Base-by-base conservation (phyloP, 495 filamentous ascomycete species). In the Penicillium alfredii region DNA sequence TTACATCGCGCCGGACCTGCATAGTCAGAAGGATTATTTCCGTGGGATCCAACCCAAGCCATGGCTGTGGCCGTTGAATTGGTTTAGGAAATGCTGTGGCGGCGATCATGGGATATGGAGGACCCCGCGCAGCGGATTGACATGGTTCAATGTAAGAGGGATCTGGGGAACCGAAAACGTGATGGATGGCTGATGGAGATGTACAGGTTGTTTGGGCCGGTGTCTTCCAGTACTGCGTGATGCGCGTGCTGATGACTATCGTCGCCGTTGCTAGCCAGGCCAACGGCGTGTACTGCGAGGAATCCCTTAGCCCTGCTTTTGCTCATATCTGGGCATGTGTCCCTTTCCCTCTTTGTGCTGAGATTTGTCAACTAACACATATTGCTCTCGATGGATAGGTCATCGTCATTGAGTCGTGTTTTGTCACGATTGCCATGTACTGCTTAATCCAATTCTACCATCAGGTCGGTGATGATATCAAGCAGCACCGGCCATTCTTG, bases 341-440 rank as follows among this genome's bases (percentile, higher is more conserved):
- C n/a, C n/a, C n/a, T n/a, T n/a, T 25, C 9, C 4, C 10, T 22
- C 22, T 39, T 74, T 68, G 66, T 74, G 19, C 63, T 76, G 49
- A 64, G 70, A 8, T 72, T 83, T 44, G 73, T 83, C n/a, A n/a
- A n/a, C n/a, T n/a, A n/a, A n/a, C n/a, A n/a, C n/a, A n/a, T n/a
- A n/a, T n/a, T n/a, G n/a, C n/a, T n/a, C 43, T 71, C 13, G 1
- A 4, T 18, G 3, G 31, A 27, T 47, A 86, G 81, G 72, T 80
- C 7, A 58, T 85, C 52, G 68, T 71, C 15, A 76, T 92, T 41
- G 81, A 93, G 50, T 78, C 73, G 45, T 47, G 74, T 23, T 77
- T 82, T 6, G 88, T 95, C 16, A 72, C 82, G 6, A 77, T 95
- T 35, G 89, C 89, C 30, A 94, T 96, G 86, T 94, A 86, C 66